Base-by-base conservation (phyloP, 345 rosid species). In the Aquilaria yunnanensis region DNA sequence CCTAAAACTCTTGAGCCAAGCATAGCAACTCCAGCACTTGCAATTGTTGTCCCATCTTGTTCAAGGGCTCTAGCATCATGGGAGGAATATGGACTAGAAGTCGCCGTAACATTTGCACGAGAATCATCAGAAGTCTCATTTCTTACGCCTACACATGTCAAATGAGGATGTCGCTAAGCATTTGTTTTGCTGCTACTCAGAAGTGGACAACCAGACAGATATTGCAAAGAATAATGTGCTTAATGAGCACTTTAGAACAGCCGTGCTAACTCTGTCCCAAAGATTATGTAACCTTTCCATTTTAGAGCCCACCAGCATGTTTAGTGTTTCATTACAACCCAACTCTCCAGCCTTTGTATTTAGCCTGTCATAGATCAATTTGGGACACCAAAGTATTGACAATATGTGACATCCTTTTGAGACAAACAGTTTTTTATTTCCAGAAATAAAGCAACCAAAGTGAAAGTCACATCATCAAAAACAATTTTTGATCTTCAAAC, bases 121-220 rank as follows among this genome's bases (percentile, higher is more conserved):
- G 88, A 77, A 76, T 89, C 97, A 71, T 94, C 96, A 72, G 75
- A 76, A 61, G 73, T 66, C 71, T 90, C 97, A 72, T 81, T 84
- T 46, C 79, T 84, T 65, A 77, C 68, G 53, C 99, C 99, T 94
- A 75, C 47, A 73, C 29, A 66, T 43, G 71, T 60, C 56, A 70
- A 29, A 66, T 63, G 47, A 41, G 54, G 62, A 59, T 63, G 4
- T 56, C 34, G 32, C 37, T 62, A 71, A 16, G 33, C 70, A 65
- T 52, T 65, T 54, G 56, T 47, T 63, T 32, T 46, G 30, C 31
- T 54, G 16, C 55, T 62, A 72, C n/a, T 29, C 7, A 33, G 41
- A 37, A 57, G 32, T 47, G 8, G 12, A 67, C 61, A 57, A 57
- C 37, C 31, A 47, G 50, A 34, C 47, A 69, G 59, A 37, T 37